A percentile compares a stretch with the other conserved stretches of the same genome.
phyloP scores from a whole-genome alignment of 192 early-diverging fungal genomes.

The Lobosporangium transversale region DNA sequence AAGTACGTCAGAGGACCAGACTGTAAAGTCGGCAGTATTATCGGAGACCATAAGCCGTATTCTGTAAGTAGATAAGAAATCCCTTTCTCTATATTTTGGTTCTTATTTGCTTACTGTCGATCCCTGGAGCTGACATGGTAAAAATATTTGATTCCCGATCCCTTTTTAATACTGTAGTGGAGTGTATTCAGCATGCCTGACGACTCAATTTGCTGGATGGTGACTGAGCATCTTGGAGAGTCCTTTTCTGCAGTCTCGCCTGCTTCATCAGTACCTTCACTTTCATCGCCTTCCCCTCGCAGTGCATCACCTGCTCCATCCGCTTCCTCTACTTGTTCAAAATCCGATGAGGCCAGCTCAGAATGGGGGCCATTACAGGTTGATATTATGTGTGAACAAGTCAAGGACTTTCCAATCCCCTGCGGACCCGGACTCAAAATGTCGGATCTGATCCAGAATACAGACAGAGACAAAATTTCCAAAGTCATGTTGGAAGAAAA shows the following conservation, averaged over 20 bases:
- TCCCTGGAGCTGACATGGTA: no score
- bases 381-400: slow-evolving; percentile 24
- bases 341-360: background rate
- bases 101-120: no score
- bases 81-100: background rate
- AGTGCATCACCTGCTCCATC: slow-evolving; percentile 1
- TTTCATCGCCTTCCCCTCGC: slow-evolving; percentile 1
- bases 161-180: slow-evolving; percentile 7
- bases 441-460: slow-evolving; percentile 16
- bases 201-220: slow-evolving; percentile 42
- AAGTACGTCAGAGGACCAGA: slow-evolving; percentile 17
- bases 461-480: slow-evolving; percentile 15
- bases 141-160: no score
- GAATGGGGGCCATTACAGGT: slow-evolving; percentile 20
- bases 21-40: slow-evolving; percentile 28
- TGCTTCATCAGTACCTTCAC: background rate
- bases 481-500: slow-evolving; percentile 40
- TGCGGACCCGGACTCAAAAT: slow-evolving; percentile 20
- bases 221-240: slow-evolving; percentile 19
- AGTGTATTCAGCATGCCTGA: slow-evolving; percentile 43
- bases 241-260: slow-evolving; percentile 2
- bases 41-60: slow-evolving; percentile 33
- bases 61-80: slow-evolving; percentile 10
- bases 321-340: background rate
- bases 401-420: slow-evolving; percentile 23